phyloP scores from a whole-genome alignment of 352 stramenopile species.

The Globisporangium cederbergense region DNA sequence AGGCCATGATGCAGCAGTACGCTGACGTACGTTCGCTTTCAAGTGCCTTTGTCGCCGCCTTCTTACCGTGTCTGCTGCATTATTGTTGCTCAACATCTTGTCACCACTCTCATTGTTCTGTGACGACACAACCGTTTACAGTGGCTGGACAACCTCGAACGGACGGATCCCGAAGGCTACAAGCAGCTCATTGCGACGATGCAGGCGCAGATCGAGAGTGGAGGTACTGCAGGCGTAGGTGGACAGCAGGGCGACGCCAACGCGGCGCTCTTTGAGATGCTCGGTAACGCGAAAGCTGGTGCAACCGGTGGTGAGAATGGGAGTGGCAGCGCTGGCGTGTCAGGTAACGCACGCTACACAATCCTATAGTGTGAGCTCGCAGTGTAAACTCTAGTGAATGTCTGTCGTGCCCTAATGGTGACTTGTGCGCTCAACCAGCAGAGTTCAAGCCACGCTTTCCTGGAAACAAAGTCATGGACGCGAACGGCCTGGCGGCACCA shows the following conservation, averaged over 20 bases:
- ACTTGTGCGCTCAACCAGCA: slow-evolving; percentile 3
- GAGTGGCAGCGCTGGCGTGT: neutral
- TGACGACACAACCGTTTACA: slow-evolving; percentile 16
- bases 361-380: neutral
- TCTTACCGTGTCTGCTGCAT: neutral
- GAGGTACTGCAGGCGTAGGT: slow-evolving; percentile 3
- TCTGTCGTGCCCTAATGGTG: neutral
- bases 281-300: slow-evolving; percentile 20
- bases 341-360: slow-evolving; percentile 3
- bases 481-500: slow-evolving; percentile 43
- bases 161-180: slow-evolving; percentile 66
- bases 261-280: slow-evolving; percentile 49
- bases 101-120: neutral
- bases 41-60: neutral
- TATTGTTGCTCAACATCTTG: neutral
- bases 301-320: neutral
- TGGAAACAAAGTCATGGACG: slow-evolving; percentile 70
- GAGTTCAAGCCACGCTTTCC: slow-evolving; percentile 64
- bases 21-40: slow-evolving; percentile 39
- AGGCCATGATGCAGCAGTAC: slow-evolving; percentile 69
- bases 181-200: slow-evolving; percentile 60
- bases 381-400: neutral
- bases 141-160: slow-evolving; percentile 72
- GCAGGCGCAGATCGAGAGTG: slow-evolving; percentile 48
- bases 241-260: slow-evolving; percentile 23